phyloP scores from a whole-genome alignment of 2,329 filamentous ascomycete genomes.

The Paecilomyces niveus region DNA sequence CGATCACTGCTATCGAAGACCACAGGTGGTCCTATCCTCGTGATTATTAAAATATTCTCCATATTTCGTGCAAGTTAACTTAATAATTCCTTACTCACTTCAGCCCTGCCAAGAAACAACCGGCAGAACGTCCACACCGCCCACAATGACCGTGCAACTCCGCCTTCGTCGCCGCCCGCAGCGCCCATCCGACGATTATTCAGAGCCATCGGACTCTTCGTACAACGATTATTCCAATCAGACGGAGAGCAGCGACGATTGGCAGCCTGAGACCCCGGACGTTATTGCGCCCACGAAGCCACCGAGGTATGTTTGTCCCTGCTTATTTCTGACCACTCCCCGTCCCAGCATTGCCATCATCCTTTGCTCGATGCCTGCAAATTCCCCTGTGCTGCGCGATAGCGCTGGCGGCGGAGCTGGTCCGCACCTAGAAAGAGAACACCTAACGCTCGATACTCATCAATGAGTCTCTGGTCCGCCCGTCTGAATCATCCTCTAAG shows the following conservation, averaged over 20 bases:
- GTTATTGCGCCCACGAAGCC: constrained; percentile 2
- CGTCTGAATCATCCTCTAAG: background rate
- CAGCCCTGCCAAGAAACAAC: background rate
- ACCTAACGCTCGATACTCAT: background rate
- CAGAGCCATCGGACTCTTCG: constrained; percentile 4
- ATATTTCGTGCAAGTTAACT: background rate
- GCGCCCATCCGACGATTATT: background rate
- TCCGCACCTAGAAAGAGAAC: background rate
- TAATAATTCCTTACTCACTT: background rate
- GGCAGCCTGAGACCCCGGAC: constrained; percentile 9
- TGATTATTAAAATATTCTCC: background rate
- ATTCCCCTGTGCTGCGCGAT: background rate
- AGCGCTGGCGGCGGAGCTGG: background rate
- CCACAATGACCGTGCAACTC: background rate
- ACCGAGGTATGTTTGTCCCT: constrained; percentile 4
- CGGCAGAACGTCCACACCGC: background rate
- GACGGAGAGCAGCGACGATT: constrained; percentile 13
- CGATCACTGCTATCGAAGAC: background rate
- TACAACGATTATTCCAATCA: constrained; percentile 8
- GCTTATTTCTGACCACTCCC: constrained; percentile 46
- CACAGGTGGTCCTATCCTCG: background rate
- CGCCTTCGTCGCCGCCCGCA: constrained; percentile 8
- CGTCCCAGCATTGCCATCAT: constrained; percentile 5
- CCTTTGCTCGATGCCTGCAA: background rate
- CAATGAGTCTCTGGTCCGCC: background rate